A percentile compares a stretch with the other conserved stretches of the same genome.
Conservation (phyloP, 78 protist species). For the Protostelium mycophagum region DNA sequence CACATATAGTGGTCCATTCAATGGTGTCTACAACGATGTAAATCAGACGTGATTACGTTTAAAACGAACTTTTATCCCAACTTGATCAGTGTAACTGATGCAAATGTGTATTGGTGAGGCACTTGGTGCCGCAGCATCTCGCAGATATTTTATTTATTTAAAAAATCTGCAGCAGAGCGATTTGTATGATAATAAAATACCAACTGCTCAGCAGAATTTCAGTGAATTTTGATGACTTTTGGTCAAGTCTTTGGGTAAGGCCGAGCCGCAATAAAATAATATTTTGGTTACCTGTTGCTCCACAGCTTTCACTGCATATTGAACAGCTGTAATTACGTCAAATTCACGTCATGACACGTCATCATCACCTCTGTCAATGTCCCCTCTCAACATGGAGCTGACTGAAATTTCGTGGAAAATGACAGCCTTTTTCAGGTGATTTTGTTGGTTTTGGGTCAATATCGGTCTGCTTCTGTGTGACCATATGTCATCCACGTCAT, state of each 20-base stretch:
- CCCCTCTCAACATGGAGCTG: neutral
- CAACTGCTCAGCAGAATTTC: too few relatives aligned
- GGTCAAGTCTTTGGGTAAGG: too few relatives aligned
- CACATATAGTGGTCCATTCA: neutral
- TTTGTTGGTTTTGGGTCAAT: neutral
- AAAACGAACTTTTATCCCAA: too few relatives aligned
- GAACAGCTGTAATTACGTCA: neutral
- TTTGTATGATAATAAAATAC: too few relatives aligned
- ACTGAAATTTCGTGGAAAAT: neutral
- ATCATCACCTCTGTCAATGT: neutral
- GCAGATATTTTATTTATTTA: too few relatives aligned
- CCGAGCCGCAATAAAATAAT: too few relatives aligned
- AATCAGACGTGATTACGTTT: neutral
- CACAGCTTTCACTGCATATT: neutral
- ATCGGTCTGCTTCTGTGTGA: neutral
- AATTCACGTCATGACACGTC: neutral
- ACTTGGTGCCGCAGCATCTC: too few relatives aligned
- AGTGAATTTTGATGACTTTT: too few relatives aligned
- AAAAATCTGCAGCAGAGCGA: too few relatives aligned
- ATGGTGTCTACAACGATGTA: neutral
- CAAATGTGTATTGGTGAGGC: too few relatives aligned
- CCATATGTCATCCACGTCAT: neutral
- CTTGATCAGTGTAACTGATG: too few relatives aligned
- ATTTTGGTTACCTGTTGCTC: neutral
- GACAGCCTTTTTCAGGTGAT: neutral